phyloP scores from a whole-genome alignment of 768 basidiomycete genomes.

The Candolleomyces efflorescens region DNA sequence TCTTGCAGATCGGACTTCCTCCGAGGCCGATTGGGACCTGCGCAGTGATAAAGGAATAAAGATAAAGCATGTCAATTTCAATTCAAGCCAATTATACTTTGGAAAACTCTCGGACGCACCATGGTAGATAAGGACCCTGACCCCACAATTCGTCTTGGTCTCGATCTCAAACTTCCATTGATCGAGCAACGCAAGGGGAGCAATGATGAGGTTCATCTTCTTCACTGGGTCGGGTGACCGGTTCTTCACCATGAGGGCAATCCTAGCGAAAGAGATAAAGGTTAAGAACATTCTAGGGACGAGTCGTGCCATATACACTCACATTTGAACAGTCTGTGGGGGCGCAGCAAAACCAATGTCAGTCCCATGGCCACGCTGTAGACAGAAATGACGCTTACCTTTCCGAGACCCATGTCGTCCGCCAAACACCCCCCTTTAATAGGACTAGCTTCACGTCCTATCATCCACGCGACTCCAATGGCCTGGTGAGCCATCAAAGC shows the following conservation, averaged over 20 bases:
- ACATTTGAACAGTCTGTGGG: constrained; percentile 47
- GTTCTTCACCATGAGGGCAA: constrained; percentile 57
- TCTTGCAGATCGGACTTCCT: constrained; percentile 44
- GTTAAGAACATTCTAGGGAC: not conserved
- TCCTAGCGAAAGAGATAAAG: constrained; percentile 30
- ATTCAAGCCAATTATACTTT: too few species aligned
- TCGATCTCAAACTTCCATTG: constrained; percentile 66
- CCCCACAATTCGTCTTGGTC: constrained; percentile 44
- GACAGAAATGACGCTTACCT: constrained; percentile 27
- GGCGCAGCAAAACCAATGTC: not conserved
- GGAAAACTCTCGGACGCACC: too few species aligned
- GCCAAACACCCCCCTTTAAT: constrained; percentile 46
- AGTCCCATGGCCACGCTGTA: constrained; percentile 1
- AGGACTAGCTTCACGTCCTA: constrained; percentile 38
- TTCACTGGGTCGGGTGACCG: constrained; percentile 40
- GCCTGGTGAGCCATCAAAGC: constrained; percentile 66
- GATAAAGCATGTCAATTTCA: not conserved
- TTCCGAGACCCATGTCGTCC: constrained; percentile 62
- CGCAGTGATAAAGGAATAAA: not conserved
- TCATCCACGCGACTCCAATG: constrained; percentile 62
- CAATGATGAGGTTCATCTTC: constrained; percentile 67
- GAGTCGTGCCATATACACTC: constrained; percentile 5
- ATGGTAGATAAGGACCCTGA: constrained; percentile 61
- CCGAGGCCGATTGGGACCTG: constrained; percentile 10
- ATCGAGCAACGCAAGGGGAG: constrained; percentile 59